Evolutionary conservation across 768 basidiomycete genomes (phyloP), one percentile per base, ranked within the genome.

Genomic region (Jaapia argillacea): DNA sequence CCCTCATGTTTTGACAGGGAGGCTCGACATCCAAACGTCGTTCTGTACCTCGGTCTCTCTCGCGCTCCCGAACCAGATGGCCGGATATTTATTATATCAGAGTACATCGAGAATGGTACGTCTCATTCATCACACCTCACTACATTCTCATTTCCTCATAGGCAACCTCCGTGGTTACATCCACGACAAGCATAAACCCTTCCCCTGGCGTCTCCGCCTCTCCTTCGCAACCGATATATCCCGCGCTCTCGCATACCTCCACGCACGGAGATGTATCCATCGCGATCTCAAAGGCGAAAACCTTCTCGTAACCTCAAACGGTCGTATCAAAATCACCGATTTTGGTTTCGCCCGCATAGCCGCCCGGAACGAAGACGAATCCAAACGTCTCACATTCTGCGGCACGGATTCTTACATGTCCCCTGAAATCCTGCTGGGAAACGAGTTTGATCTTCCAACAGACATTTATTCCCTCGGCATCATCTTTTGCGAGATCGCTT

Each of bases 251-350:
- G 91, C 94, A 4, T 99, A 97, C 60, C 83, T 97, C 10, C 94
- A 98, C 53, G 93, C 94, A 12, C 77, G 94, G 33, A 85, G 88
- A 58, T 85, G 83, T 60, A 86, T 85, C 31, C 84, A 86, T 53
- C 80, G 82, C 24, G 94, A 99, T 63, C 72, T 99, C 50, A 99
- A 99, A 62, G 93, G 92, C 27, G 94, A 98, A 67, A 99, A 99
- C 52, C 72, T 98, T 22, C 77, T 98, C n/a, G 81, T 97, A 18
- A 97, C 93, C 0, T 66, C 82, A 27, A 99, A 99, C 54, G 88
- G 90, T 18, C 79, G 94, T 36, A 72, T 98, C 56, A 99, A 98
- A 68, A 83, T 97, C 53, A 96, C 93, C n/a, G 94, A 99, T 57
- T 99, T 99, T 62, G 94, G 94, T 1, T 94, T 97, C 53, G 91